These are phyloP conservation scores for Aureobasidium vineae DNA, from an alignment of 2,329 filamentous ascomycete genomes.

Conservation along the genomic window DNA sequence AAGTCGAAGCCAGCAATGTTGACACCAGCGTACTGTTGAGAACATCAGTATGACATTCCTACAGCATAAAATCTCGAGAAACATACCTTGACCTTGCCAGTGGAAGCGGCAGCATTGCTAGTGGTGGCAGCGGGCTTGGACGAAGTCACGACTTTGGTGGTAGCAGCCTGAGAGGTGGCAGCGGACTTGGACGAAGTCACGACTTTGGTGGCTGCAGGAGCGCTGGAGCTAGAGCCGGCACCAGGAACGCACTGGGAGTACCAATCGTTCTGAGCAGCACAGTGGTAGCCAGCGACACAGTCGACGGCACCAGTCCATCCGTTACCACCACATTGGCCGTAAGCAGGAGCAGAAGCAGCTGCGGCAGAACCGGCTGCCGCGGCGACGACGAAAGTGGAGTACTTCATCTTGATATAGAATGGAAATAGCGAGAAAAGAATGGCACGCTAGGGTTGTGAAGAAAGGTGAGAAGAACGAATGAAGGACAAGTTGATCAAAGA, in stretches of 20 bases:
- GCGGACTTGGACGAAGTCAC: background rate
- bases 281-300: conserved; percentile 38
- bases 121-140: conserved; percentile 23
- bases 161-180: background rate
- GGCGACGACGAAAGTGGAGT: conserved; percentile 30
- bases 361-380: conserved; percentile 29
- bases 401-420: conserved; percentile 32
- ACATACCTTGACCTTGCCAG: conserved; percentile 31
- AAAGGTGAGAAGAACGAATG: conserved; percentile 13
- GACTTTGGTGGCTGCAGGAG: background rate
- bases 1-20: conserved; percentile 40
- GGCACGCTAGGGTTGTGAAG: conserved; percentile 17
- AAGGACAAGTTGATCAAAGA: background rate
- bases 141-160: background rate
- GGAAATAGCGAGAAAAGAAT: conserved; percentile 26
- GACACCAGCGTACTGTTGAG: conserved; percentile 33
- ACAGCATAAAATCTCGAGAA: background rate
- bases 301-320: conserved; percentile 36
- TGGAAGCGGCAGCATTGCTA: conserved; percentile 12
- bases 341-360: conserved; percentile 28
- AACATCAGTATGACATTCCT: background rate
- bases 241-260: conserved; percentile 38
- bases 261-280: conserved; percentile 33
- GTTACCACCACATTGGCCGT: conserved; percentile 32
- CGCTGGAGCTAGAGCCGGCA: conserved; percentile 22